Percentiles rank a stretch among this genome's conserved stretches.
These are phyloP conservation scores for Aegilops bicornis DNA, from an alignment of 176 grass and related monocot species.

Conservation along the genomic window DNA sequence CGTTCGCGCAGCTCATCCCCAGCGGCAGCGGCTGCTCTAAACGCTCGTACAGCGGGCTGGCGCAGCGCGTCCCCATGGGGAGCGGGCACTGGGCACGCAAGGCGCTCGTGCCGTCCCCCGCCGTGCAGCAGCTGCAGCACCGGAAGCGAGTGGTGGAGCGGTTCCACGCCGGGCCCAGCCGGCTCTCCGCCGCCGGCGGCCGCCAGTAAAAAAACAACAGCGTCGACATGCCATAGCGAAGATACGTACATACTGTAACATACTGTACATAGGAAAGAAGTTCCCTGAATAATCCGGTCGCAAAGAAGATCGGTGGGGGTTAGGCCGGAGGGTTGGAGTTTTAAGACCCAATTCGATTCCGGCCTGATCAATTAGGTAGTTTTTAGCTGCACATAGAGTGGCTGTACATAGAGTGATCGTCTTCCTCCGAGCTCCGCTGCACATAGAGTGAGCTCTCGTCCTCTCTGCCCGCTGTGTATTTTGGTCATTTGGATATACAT, in stretches of 20 bases:
- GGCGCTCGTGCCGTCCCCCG: conserved; percentile 22
- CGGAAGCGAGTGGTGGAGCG: background rate
- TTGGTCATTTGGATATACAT: background rate
- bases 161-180: conserved; percentile 19
- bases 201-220: background rate
- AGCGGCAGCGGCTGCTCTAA: background rate
- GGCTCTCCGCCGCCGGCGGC: conserved; percentile 45
- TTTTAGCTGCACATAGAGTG: background rate
- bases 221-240: conserved; percentile 21
- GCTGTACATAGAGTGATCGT: background rate
- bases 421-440: background rate
- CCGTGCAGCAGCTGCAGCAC: conserved; percentile 35
- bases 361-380: background rate
- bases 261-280: background rate
- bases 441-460: background rate
- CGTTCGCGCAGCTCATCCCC: no score
- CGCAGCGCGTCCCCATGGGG: conserved; percentile 50
- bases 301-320: background rate
- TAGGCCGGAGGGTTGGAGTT: background rate
- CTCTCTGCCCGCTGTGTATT: background rate
- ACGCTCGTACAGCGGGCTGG: conserved; percentile 50
- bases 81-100: conserved; percentile 41
- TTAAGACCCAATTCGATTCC: background rate
- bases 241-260: background rate
- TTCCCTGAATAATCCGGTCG: background rate